Base-by-base conservation (phyloP, 2,329 filamentous ascomycete species). In the Penicillium sp. region DNA sequence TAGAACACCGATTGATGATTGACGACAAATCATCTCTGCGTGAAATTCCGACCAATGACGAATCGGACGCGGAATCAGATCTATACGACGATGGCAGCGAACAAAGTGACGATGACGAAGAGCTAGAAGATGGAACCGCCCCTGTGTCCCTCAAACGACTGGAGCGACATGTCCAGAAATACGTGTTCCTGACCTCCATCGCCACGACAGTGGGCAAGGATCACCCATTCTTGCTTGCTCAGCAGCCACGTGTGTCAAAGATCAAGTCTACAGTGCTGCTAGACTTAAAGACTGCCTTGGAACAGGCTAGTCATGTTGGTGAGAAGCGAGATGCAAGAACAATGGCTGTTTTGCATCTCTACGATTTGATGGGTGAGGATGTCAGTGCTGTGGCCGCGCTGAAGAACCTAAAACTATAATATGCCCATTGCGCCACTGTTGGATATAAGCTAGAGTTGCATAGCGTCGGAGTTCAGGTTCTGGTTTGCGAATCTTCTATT, bases 1-100 rank as follows among this genome's bases (percentile, higher is more conserved):
- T 90, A 68, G 86, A 85, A 65, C 85, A 85, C 37, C 89, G 81
- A 53, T 83, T 91, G 62, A 87, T 91, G 75, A 89, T 92, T 53
- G 86, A 78, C 54, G 71, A 75, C 67, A 61, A 65, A 16, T 61
- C 63, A 11, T 62, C 65, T 33, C 55, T 60, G 35, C 58, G 65
- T 43, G 64, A 57, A 50, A n/a, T 21, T 26, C 57, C 62, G 9
- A n/a, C 42, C 3, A 45, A 56, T 2, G 65, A 65, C 11, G 67
- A 69, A n/a, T 62, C 62, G 9, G 72, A 71, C n/a, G 64, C 67
- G 2, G 74, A 76, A 5, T 71, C 67, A 7, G 74, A 75, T 50
- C 59, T 74, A 26, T 69, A 74, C 31, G 70, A 70, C 25, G 73
- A 67, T 7, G 75, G 73, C 45, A 67, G 64, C 31, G 70, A 70